A percentile compares a stretch with the other conserved stretches of the same genome.
Evolutionary conservation across 2,329 filamentous ascomycete species (phyloP).

Genomic region (Chrysosporium queenslandicum): DNA sequence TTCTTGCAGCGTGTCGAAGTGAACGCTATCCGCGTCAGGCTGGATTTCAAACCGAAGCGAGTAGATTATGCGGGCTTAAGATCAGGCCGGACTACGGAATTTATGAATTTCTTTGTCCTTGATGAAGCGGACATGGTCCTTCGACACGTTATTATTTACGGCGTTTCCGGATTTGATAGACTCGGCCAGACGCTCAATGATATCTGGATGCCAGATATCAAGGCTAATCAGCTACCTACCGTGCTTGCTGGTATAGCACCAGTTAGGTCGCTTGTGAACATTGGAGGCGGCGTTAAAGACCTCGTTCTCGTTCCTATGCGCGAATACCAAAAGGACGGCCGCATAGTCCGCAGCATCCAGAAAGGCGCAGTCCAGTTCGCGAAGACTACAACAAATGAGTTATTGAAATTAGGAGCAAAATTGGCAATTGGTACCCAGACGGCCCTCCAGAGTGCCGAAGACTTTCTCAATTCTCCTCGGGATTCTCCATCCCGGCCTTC

Average conservation of each 20-base stretch:
- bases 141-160: constrained; percentile 83
- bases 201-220: constrained; percentile 93
- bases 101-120: constrained; percentile 96
- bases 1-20: constrained; percentile 88
- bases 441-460: constrained; percentile 81
- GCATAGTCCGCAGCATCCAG: constrained; percentile 79
- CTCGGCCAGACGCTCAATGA: constrained; percentile 85
- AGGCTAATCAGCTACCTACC: constrained; percentile 74
- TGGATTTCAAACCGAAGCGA: constrained; percentile 97
- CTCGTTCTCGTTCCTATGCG: constrained; percentile 80
- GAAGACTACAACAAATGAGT: constrained; percentile 82
- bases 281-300: constrained; percentile 76
- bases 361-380: constrained; percentile 87
- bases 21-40: constrained; percentile 68
- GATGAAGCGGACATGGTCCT: constrained; percentile 81
- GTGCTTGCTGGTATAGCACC: constrained; percentile 83
- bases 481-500: constrained; percentile 26
- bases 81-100: constrained; percentile 89
- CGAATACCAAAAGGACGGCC: constrained; percentile 89
- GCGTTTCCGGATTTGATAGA: constrained; percentile 79
- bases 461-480: constrained; percentile 47
- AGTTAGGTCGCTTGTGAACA: constrained; percentile 81
- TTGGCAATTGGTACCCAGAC: constrained; percentile 90
- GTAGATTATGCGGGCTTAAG: constrained; percentile 89
- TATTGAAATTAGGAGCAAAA: constrained; percentile 91